Conservation (phyloP, 2,329 filamentous ascomycete species). For the Coniochaeta ligniaria region DNA sequence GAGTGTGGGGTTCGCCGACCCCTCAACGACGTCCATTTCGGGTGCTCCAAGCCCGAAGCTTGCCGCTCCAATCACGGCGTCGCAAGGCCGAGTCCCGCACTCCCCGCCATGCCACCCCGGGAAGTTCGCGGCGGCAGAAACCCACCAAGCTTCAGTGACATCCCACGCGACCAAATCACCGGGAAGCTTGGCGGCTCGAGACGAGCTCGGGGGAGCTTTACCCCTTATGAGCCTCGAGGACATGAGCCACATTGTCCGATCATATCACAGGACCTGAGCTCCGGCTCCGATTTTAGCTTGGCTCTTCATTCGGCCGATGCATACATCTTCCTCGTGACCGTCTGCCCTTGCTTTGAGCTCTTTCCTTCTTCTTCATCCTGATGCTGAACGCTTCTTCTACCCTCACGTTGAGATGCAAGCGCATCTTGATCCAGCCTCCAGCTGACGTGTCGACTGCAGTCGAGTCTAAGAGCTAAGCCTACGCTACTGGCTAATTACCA, state of each 20-base stretch:
- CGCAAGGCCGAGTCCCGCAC: neutral
- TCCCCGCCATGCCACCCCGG: neutral
- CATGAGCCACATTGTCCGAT: neutral
- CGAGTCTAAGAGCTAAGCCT: neutral
- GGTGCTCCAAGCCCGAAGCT: neutral
- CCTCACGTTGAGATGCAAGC: no score
- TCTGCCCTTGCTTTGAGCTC: no score
- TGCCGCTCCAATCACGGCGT: neutral
- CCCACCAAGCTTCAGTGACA: neutral
- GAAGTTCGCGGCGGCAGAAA: neutral
- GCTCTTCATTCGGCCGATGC: no score
- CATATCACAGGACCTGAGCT: no score
- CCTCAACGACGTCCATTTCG: neutral
- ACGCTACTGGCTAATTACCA: neutral
- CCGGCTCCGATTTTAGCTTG: no score
- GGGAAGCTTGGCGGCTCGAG: neutral
- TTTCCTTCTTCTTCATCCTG: no score
- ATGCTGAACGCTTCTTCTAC: no score
- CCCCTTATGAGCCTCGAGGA: neutral
- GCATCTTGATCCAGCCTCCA: no score
- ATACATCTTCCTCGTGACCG: no score
- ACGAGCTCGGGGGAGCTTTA: neutral
- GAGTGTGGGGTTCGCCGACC: neutral
- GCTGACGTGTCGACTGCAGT: no score
- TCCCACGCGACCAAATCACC: constrained; percentile 1